Evolutionary conservation across 2,329 filamentous ascomycete genomes (phyloP).

Genomic region (Penicillium sp.): DNA sequence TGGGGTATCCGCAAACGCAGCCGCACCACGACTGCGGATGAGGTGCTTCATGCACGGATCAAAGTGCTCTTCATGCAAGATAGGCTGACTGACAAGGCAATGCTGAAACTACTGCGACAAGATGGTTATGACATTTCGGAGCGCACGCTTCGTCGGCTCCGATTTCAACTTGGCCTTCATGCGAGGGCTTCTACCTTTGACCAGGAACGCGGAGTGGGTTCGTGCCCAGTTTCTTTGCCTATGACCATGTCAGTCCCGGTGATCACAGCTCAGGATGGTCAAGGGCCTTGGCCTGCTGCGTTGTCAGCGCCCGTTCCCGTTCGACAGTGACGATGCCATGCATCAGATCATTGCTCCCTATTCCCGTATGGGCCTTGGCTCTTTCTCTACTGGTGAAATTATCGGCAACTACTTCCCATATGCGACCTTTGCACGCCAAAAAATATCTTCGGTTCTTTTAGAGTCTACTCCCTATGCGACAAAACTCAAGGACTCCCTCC

Average conservation of each 20-base stretch:
- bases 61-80: slow-evolving; percentile 28
- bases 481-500: slow-evolving; percentile 16
- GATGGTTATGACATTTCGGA: slow-evolving; percentile 33
- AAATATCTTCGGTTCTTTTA: background rate
- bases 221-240: slow-evolving; percentile 4
- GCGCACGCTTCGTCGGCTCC: slow-evolving; percentile 29
- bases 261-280: slow-evolving; percentile 10
- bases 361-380: slow-evolving; percentile 2
- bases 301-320: background rate
- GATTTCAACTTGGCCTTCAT: slow-evolving; percentile 32
- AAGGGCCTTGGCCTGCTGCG: slow-evolving; percentile 10
- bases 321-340: background rate
- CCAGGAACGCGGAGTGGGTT: slow-evolving; percentile 11
- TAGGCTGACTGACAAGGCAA: slow-evolving; percentile 31
- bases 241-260: slow-evolving; percentile 11
- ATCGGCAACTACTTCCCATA: slow-evolving; percentile 8
- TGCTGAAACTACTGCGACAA: slow-evolving; percentile 28
- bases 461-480: slow-evolving; percentile 17
- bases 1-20: slow-evolving; percentile 34
- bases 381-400: background rate
- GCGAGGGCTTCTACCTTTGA: slow-evolving; percentile 21
- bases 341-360: slow-evolving; percentile 8
- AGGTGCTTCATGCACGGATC: slow-evolving; percentile 28
- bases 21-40: slow-evolving; percentile 30
- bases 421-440: slow-evolving; percentile 7